A percentile compares a stretch with the other conserved stretches of the same genome.
Evolutionary conservation across 768 basidiomycete genomes (phyloP).

Genomic region (Lactarius hatsudake): DNA sequence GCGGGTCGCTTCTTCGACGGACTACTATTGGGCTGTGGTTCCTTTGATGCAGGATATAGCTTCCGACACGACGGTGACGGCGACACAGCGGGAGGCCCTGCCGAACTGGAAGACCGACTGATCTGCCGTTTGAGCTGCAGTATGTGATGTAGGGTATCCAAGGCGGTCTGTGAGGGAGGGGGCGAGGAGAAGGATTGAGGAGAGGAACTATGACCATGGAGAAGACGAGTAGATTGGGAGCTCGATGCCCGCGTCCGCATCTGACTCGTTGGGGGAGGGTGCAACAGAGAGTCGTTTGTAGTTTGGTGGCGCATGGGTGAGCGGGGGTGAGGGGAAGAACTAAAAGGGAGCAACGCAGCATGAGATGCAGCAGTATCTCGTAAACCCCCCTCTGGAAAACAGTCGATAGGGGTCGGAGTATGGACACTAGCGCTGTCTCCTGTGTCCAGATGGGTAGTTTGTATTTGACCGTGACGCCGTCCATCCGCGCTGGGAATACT

Average conservation of each 20-base stretch:
- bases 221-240: background rate
- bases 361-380: background rate
- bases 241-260: background rate
- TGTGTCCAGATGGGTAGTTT: background rate
- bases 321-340: background rate
- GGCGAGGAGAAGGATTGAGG: background rate
- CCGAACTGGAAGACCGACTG: background rate
- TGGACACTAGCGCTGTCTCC: background rate
- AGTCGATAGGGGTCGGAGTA: background rate
- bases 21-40: background rate
- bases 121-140: constrained; percentile 8
- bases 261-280: background rate
- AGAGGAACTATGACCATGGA: background rate
- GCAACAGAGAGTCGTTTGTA: background rate
- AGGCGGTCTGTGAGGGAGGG: constrained; percentile 12
- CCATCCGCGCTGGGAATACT: background rate
- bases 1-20: background rate
- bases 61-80: background rate
- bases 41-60: background rate
- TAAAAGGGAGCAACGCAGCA: background rate
- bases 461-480: background rate
- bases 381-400: background rate
- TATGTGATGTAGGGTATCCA: constrained; percentile 9
- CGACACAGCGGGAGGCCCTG: background rate
- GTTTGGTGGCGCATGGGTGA: background rate